Conservation (phyloP, 257 asterid species). For the Petunia axillaris region DNA sequence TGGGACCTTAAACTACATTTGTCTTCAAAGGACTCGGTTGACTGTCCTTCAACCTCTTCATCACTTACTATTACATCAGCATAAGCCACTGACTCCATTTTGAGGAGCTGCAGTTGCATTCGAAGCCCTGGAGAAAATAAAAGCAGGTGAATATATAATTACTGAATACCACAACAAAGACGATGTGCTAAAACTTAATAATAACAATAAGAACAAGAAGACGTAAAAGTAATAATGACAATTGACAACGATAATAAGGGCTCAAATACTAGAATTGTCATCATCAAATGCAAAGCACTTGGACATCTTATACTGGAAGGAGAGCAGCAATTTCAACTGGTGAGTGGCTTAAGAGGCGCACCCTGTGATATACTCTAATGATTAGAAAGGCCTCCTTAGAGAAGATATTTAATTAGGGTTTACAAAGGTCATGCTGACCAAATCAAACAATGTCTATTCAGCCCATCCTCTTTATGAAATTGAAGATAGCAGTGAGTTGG, state of each 20-base stretch:
- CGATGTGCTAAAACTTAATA: not conserved
- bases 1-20: constrained; percentile 33
- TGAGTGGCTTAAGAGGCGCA: too few relatives aligned
- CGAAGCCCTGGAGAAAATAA: constrained; percentile 54
- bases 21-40: constrained; percentile 41
- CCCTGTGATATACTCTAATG: too few relatives aligned
- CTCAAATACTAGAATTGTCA: not conserved
- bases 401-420: too few relatives aligned
- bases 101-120: constrained; percentile 85
- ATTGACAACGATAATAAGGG: not conserved
- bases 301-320: not conserved
- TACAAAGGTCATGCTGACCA: too few relatives aligned
- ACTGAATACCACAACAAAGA: not conserved
- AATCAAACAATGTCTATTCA: too few relatives aligned
- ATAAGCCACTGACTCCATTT: constrained; percentile 65
- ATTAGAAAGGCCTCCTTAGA: too few relatives aligned
- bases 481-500: too few relatives aligned
- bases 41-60: constrained; percentile 44
- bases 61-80: constrained; percentile 43
- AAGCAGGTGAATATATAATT: not conserved
- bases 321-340: too few relatives aligned
- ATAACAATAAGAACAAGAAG: not conserved
- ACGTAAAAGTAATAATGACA: not conserved
- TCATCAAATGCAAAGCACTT: constrained; percentile 10
- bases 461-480: too few relatives aligned